These are phyloP conservation scores for Aspergillus ruber DNA, from an alignment of 2,329 filamentous ascomycete genomes.

Conservation along the genomic window DNA sequence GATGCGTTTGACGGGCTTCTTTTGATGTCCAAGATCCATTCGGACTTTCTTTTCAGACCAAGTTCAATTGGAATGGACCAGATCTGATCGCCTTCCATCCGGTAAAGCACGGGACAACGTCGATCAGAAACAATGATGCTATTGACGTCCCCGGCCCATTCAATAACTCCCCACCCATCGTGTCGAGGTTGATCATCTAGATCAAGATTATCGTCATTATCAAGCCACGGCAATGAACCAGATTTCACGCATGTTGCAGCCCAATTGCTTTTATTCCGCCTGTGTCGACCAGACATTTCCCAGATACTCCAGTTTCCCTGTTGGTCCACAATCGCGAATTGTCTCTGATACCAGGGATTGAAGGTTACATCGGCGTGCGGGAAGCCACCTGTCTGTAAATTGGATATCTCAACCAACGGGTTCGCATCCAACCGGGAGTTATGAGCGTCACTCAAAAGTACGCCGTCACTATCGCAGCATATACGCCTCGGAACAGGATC, in stretches of 20 bases:
- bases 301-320: constrained; percentile 49
- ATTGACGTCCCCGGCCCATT: constrained; percentile 34
- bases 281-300: constrained; percentile 33
- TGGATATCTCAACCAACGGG: constrained; percentile 39
- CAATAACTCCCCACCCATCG: constrained; percentile 41
- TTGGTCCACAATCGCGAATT: constrained; percentile 51
- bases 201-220: constrained; percentile 8
- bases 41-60: constrained; percentile 27
- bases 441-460: constrained; percentile 8
- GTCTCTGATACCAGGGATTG: constrained; percentile 54
- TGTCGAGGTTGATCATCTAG: constrained; percentile 15
- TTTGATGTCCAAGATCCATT: constrained; percentile 52
- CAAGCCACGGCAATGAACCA: constrained; percentile 25
- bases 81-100: constrained; percentile 18
- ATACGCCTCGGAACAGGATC: constrained; percentile 18
- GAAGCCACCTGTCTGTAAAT: constrained; percentile 38
- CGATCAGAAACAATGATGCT: constrained; percentile 49
- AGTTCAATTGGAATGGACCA: constrained; percentile 29
- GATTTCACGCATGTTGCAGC: constrained; percentile 19
- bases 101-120: constrained; percentile 32
- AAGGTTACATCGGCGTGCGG: constrained; percentile 52
- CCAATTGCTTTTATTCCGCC: constrained; percentile 23
- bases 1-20: constrained; percentile 35
- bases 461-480: constrained; percentile 8
- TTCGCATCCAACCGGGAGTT: constrained; percentile 43